Conservation (phyloP, 2,329 filamentous ascomycete species). For the Corinectria fuckeliana region DNA sequence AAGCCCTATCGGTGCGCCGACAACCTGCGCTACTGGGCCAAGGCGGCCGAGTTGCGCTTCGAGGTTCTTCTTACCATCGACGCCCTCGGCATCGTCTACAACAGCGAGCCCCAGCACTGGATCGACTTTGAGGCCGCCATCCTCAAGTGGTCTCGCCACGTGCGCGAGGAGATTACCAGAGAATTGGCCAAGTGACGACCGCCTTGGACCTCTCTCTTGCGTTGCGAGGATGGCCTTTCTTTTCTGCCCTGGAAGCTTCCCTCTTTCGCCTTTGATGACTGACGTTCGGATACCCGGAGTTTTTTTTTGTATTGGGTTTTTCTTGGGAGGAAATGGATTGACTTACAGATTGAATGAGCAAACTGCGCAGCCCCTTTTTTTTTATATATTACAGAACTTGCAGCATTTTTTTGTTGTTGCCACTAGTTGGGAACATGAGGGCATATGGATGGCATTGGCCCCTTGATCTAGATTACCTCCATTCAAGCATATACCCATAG, state of each 20-base stretch:
- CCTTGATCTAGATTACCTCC: slow-evolving; percentile 34
- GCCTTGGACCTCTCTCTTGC: not conserved
- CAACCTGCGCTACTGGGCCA: slow-evolving; percentile 94
- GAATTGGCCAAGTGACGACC: slow-evolving; percentile 60
- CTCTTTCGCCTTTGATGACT: slow-evolving; percentile 32
- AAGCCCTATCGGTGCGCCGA: slow-evolving; percentile 95
- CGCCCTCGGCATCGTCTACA: slow-evolving; percentile 85
- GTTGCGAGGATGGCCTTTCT: slow-evolving; percentile 10
- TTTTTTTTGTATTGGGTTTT: slow-evolving; percentile 19
- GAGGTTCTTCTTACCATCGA: slow-evolving; percentile 85
- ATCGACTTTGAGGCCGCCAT: slow-evolving; percentile 82
- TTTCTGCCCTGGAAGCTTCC: not conserved
- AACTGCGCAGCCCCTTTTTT: slow-evolving; percentile 17
- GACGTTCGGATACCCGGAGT: slow-evolving; percentile 38
- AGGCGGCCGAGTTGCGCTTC: slow-evolving; percentile 93
- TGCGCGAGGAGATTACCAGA: slow-evolving; percentile 80
- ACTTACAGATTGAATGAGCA: slow-evolving; percentile 35
- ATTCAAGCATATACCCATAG: slow-evolving; percentile 47
- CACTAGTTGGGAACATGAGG: slow-evolving; percentile 6
- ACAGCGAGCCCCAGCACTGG: slow-evolving; percentile 74
- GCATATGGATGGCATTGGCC: slow-evolving; percentile 23
- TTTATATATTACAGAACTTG: slow-evolving; percentile 24
- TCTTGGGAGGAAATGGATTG: slow-evolving; percentile 27
- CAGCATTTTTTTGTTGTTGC: slow-evolving; percentile 27
- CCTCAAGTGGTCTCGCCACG: slow-evolving; percentile 80